These are phyloP conservation scores for Candida dendrica DNA, from an alignment of 805 yeast species.

Conservation along the genomic window DNA sequence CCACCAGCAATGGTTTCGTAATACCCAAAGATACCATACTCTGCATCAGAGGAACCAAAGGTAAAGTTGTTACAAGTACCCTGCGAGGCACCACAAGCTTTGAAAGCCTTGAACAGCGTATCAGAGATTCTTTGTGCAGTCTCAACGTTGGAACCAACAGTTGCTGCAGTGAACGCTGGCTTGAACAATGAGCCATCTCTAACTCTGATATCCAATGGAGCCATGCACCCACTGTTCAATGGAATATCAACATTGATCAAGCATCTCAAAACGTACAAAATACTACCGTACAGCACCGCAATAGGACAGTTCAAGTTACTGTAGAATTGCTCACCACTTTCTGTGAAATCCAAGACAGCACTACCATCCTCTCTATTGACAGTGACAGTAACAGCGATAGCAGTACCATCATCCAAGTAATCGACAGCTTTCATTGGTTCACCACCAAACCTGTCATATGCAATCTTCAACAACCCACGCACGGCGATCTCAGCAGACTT, in stretches of 20 bases:
- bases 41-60: constrained; percentile 42
- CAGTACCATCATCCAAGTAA: constrained; percentile 50
- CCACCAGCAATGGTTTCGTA: constrained; percentile 54
- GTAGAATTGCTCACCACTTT: constrained; percentile 44
- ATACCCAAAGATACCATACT: constrained; percentile 36
- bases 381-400: constrained; percentile 33
- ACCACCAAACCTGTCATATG: constrained; percentile 33
- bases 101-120: constrained; percentile 45
- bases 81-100: constrained; percentile 50
- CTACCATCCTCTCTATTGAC: constrained; percentile 31
- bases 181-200: constrained; percentile 28
- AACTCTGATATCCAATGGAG: constrained; percentile 33
- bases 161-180: constrained; percentile 37
- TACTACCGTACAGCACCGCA: constrained; percentile 46
- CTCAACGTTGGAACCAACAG: constrained; percentile 46
- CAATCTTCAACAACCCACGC: constrained; percentile 24
- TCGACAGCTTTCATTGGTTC: constrained; percentile 38
- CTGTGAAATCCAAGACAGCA: constrained; percentile 45
- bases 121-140: constrained; percentile 52
- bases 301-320: constrained; percentile 49
- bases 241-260: constrained; percentile 48
- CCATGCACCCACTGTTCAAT: constrained; percentile 47
- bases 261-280: constrained; percentile 45
- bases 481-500: constrained; percentile 42
- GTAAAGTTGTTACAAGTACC: constrained; percentile 54